Percentiles rank a stretch among this genome's conserved stretches.
phyloP scores from a whole-genome alignment of 2,329 filamentous ascomycete species.

The Penicillium sclerotiorum region DNA sequence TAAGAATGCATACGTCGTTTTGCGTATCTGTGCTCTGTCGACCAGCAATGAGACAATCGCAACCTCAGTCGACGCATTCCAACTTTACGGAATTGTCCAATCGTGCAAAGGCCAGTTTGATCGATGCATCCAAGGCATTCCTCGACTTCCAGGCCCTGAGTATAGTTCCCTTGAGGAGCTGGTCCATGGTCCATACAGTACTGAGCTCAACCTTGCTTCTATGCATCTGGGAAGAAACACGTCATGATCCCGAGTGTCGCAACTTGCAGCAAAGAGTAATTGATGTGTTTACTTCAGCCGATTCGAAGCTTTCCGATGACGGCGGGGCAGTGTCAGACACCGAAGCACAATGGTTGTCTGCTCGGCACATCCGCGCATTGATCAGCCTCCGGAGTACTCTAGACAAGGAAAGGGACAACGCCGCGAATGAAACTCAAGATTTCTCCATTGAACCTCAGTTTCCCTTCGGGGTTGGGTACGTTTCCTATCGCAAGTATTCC shows the following conservation, averaged over 20 bases:
- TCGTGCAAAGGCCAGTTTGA: slow-evolving; percentile 29
- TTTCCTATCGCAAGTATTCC: not conserved
- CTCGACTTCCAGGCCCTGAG: slow-evolving; percentile 36
- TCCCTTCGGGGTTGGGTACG: slow-evolving; percentile 14
- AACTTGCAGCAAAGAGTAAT: slow-evolving; percentile 34
- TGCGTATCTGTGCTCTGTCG: slow-evolving; percentile 59
- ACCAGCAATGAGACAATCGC: slow-evolving; percentile 52
- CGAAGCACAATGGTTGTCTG: slow-evolving; percentile 32
- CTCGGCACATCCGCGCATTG: slow-evolving; percentile 32
- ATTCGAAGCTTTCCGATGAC: slow-evolving; percentile 11
- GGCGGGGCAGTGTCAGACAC: slow-evolving; percentile 18
- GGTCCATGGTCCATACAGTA: slow-evolving; percentile 40
- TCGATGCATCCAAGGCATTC: slow-evolving; percentile 34
- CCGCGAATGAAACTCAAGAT: slow-evolving; percentile 1
- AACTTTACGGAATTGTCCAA: slow-evolving; percentile 18
- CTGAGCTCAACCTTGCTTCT: slow-evolving; percentile 36
- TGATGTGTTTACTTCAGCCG: slow-evolving; percentile 30
- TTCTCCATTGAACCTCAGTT: not conserved
- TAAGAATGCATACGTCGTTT: slow-evolving; percentile 56
- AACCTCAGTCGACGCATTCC: slow-evolving; percentile 2
- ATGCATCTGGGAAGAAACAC: slow-evolving; percentile 41
- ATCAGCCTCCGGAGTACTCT: slow-evolving; percentile 25
- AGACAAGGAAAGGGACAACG: slow-evolving; percentile 14
- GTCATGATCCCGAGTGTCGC: slow-evolving; percentile 32
- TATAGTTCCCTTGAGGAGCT: slow-evolving; percentile 32